Base-by-base conservation (phyloP, 2,329 filamentous ascomycete species). In the Aspergillus sp. region DNA sequence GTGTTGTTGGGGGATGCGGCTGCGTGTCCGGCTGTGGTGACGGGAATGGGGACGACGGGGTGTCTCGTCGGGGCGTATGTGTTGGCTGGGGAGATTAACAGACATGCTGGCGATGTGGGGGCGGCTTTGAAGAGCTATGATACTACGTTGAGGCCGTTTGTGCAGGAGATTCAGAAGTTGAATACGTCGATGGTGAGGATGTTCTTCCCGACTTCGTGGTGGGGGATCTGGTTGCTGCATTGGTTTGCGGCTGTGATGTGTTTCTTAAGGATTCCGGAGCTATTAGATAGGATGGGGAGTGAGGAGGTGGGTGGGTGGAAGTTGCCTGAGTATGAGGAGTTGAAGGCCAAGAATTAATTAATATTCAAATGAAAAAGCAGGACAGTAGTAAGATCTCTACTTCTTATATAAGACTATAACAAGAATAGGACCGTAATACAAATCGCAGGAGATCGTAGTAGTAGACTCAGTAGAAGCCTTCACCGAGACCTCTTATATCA, bases 61-160 rank as follows among this genome's bases (percentile, higher is more conserved):
- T 71, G 72, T 13, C 62, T 80, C 2, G 65, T 73, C 3, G 77
- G 76, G 0, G 82, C 84, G 0, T 88, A 87, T 66, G 71, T 86
- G 2, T 74, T 88, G 4, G 85, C 85, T 0, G 85, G 85, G 2
- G 85, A 79, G 57, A 66, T 79, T 13, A 55, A 57, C 13, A 69
- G 63, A 15, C 63, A 73, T 32, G 39, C 58, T 1, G 64, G 66
- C 8, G 39, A 71, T 55, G 15, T 70, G 2, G 4, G 57, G 2
- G 45, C 21, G 21, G 69, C 72, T 0, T 65, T 74, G 23, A 38
- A 28, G 17, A 61, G 61, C 5, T 72, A 74, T 51, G 64, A 70
- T 21, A 36, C 45, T 17, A 64, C 30, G 17, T 59, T 74, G 48
- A 60, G 69, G 28, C 70, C 71, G 9, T 68, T 70, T 30, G 59